A percentile compares a stretch with the other conserved stretches of the same genome.
phyloP scores from a whole-genome alignment of 306 rosid species.

The Hippophae tibetana region DNA sequence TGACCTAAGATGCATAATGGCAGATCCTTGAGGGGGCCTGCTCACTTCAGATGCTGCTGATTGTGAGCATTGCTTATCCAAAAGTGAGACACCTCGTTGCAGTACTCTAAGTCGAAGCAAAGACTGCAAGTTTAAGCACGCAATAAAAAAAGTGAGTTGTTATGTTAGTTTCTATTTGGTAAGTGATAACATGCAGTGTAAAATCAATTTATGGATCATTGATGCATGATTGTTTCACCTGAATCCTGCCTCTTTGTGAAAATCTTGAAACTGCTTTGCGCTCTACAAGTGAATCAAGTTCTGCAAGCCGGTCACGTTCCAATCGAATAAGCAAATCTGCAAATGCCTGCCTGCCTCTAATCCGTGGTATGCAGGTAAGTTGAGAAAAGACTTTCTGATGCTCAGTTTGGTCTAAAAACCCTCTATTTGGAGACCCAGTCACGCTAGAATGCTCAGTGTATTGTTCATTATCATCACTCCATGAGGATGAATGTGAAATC shows the following conservation, averaged over 20 bases:
- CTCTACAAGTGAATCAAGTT: constrained; percentile 39
- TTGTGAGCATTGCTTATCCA: constrained; percentile 21
- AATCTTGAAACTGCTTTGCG: constrained; percentile 64
- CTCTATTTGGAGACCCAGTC: constrained; percentile 23
- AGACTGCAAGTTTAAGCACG: constrained; percentile 36
- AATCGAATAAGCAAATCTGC: constrained; percentile 57
- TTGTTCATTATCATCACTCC: constrained; percentile 31
- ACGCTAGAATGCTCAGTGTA: constrained; percentile 12
- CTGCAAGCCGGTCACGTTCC: constrained; percentile 54
- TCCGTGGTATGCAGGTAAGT: constrained; percentile 25
- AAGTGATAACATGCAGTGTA: background rate
- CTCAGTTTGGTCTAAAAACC: constrained; percentile 12
- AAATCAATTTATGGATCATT: background rate
- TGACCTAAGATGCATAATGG: constrained; percentile 67
- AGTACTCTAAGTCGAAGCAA: constrained; percentile 51
- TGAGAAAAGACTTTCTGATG: constrained; percentile 22
- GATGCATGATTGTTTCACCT: constrained; percentile 28
- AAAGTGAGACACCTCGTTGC: constrained; percentile 35
- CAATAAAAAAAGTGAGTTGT: background rate
- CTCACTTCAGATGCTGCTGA: constrained; percentile 19
- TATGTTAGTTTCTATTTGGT: background rate
- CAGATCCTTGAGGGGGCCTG: constrained; percentile 36
- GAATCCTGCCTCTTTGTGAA: constrained; percentile 72
- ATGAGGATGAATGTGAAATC: constrained; percentile 3
- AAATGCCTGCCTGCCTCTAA: constrained; percentile 76